These are phyloP conservation scores for Termitomyces sp. DNA, from an alignment of 768 basidiomycete species.

Conservation along the genomic window DNA sequence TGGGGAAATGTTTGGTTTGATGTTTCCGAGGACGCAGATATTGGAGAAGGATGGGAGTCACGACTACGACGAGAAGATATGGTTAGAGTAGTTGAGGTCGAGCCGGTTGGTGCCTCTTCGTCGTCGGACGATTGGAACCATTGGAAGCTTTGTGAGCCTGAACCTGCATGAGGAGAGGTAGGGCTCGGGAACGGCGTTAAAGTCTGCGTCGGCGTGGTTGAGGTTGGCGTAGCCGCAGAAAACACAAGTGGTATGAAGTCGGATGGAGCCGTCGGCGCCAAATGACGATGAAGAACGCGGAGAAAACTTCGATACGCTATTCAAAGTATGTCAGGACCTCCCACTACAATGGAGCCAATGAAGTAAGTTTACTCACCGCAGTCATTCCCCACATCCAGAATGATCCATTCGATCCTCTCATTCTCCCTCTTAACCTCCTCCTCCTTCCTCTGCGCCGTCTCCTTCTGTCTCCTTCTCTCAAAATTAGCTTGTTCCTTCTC, in stretches of 20 bases:
- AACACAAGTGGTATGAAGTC: conserved; percentile 33
- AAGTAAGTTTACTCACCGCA: conserved; percentile 5
- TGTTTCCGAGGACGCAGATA: conserved; percentile 6
- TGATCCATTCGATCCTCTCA: conserved; percentile 44
- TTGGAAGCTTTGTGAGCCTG: not conserved
- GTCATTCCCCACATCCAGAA: conserved; percentile 42
- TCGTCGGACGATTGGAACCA: conserved; percentile 7
- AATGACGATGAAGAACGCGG: conserved; percentile 48
- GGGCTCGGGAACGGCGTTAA: conserved; percentile 26
- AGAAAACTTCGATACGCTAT: conserved; percentile 48
- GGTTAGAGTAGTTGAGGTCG: not conserved
- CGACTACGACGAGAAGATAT: not conserved
- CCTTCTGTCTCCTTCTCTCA: conserved; percentile 17
- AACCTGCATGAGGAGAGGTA: conserved; percentile 5
- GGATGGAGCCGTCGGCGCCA: conserved; percentile 30
- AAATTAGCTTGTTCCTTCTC: conserved; percentile 12
- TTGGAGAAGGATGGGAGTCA: not conserved
- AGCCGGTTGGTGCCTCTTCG: not conserved
- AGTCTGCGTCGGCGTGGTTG: conserved; percentile 21
- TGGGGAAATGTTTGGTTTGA: conserved; percentile 8
- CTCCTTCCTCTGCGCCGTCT: conserved; percentile 16
- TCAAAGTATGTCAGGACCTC: conserved; percentile 1
- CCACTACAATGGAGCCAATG: not conserved
- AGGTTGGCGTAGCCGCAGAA: conserved; percentile 9
- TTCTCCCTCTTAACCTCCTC: conserved; percentile 18